Evolutionary conservation across 2,329 filamentous ascomycete genomes (phyloP), one percentile per base, ranked within the genome.

Genomic region (Tricladium varicosporioides): DNA sequence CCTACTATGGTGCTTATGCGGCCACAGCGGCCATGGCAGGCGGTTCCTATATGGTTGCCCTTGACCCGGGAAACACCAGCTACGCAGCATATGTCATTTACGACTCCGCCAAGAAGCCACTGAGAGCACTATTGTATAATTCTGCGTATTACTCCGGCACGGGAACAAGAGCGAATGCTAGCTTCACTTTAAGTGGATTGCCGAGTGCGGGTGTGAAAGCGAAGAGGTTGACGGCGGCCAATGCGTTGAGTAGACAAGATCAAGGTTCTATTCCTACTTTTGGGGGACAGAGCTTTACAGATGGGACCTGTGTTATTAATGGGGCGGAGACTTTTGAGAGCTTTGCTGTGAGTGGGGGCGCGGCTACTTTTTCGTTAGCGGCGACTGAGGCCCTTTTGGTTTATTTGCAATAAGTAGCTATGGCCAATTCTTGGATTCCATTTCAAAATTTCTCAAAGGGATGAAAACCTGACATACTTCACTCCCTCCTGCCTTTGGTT

Each of bases 361-460:
- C 70, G 44, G 74, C 70, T 1, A 76, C 71, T 0, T 75, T 78
- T 52, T 70, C 67, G 1, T 55, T 81, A 18, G 67, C 66, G 16
- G 79, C 77, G 5, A 75, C 75, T 5, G 79, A 82, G 64, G 78
- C 77, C 5, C 63, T 81, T 54, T 56, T 81, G 48, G 71, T 81
- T 19, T 78, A 79, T 65, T 58, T 81, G 10, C 56, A 61, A 53
- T 59, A 18, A 27, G 22, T 27, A 27, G 22, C 7, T 27, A 27
- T 7, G 7, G 22, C 22, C 22, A 27, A 27, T 27, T 27, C 22
- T 27, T 7, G 22, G 7, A 27, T 27, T 3, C 7, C 22, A 27
- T 27, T 27, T 27, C 22, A 27, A 7, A 27, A 27, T 3, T 27
- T 27, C 22, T 27, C 22, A 7, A 27, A 27, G 22, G 7, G 22